Evolutionary conservation across 2,329 filamentous ascomycete species (phyloP).

Genomic region (Pseudocercospora fijiensis): DNA sequence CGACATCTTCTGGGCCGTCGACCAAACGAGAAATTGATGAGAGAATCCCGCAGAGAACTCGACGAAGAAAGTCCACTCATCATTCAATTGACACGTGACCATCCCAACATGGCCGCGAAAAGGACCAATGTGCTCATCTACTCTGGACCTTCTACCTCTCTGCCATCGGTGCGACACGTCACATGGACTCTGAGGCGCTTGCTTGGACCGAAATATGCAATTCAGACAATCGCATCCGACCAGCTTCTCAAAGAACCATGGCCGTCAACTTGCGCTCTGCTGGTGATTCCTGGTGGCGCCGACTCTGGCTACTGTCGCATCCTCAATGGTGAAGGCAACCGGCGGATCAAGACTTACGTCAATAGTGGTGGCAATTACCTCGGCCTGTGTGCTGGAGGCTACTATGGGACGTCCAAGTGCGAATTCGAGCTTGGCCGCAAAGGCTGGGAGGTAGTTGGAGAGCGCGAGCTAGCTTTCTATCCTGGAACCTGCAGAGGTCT

Average conservation of each 20-base stretch:
- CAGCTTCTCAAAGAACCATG: constrained; percentile 89
- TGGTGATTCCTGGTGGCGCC: constrained; percentile 92
- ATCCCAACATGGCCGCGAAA: constrained; percentile 44
- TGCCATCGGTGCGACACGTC: constrained; percentile 86
- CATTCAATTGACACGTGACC: constrained; percentile 22
- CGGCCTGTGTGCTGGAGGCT: constrained; percentile 91
- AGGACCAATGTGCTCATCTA: constrained; percentile 93
- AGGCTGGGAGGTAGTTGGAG: constrained; percentile 78
- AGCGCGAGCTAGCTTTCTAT: constrained; percentile 83
- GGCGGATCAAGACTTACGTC: constrained; percentile 79
- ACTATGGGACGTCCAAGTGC: constrained; percentile 77
- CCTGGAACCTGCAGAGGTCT: constrained; percentile 81
- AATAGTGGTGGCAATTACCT: constrained; percentile 81
- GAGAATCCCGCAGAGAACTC: not conserved
- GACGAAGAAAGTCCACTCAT: not conserved
- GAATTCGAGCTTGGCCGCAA: constrained; percentile 89
- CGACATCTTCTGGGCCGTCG: constrained; percentile 29
- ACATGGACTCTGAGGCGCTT: constrained; percentile 82
- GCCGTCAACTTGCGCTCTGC: constrained; percentile 78
- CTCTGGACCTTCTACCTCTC: constrained; percentile 79
- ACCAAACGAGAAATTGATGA: constrained; percentile 6
- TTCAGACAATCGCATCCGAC: constrained; percentile 77
- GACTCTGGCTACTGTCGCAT: constrained; percentile 86
- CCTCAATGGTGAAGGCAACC: constrained; percentile 85
- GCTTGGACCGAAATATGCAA: constrained; percentile 86